Evolutionary conservation across 208 protist species (phyloP).

Genomic region (Jaenimonas drosophilae): DNA sequence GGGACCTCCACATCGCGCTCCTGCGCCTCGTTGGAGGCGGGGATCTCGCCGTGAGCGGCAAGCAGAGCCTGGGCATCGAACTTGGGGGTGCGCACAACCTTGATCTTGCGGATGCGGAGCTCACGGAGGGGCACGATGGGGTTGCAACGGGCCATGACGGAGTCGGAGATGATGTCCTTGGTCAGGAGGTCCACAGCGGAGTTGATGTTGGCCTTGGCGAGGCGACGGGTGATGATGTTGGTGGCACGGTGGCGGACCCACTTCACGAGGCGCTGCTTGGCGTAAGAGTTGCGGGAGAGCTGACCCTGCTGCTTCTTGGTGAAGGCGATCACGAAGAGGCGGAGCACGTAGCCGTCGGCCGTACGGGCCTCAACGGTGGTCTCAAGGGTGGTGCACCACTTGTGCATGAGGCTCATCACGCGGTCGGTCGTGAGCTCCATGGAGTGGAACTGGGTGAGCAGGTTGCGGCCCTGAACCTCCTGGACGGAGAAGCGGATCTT

Average conservation of each 20-base stretch:
- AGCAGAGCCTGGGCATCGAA: conserved; percentile 90
- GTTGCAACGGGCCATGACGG: conserved; percentile 92
- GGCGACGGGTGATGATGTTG: conserved; percentile 91
- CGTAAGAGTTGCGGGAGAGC: conserved; percentile 96
- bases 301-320: conserved; percentile 93
- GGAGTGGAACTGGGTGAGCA: conserved; percentile 98
- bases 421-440: conserved; percentile 98
- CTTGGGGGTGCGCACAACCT: conserved; percentile 96
- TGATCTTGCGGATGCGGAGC: conserved; percentile 97
- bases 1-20: conserved; percentile 65
- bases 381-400: conserved; percentile 99
- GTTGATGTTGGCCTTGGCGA: conserved; percentile 86
- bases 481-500: conserved; percentile 96
- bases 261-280: conserved; percentile 93
- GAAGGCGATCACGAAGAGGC: conserved; percentile 98
- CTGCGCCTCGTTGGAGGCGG: conserved; percentile 69
- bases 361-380: conserved; percentile 93
- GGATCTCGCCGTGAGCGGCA: conserved; percentile 87
- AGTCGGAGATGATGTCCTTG: conserved; percentile 90
- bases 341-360: conserved; percentile 94
- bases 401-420: conserved; percentile 94
- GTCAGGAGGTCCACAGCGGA: conserved; percentile 94
- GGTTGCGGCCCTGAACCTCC: conserved; percentile 95
- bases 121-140: conserved; percentile 97
- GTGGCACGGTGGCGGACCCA: conserved; percentile 94